These are phyloP conservation scores for Metschnikowia koreensis DNA, from an alignment of 805 yeast species.

Conservation along the genomic window DNA sequence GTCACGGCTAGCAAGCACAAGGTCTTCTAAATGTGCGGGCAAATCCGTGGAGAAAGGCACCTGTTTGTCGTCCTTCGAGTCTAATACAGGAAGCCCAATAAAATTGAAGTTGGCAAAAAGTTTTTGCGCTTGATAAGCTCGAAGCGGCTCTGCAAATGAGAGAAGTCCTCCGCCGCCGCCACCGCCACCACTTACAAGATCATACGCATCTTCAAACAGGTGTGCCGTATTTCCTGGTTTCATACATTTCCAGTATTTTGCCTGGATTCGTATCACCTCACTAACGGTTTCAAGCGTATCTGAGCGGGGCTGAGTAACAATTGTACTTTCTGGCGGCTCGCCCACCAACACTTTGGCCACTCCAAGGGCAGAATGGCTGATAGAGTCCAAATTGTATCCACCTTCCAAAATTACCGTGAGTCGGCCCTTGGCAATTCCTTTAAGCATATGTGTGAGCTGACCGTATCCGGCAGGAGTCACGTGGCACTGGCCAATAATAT, in stretches of 20 bases:
- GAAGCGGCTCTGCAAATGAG: constrained; percentile 69
- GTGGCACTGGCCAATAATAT: constrained; percentile 93
- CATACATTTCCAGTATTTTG: constrained; percentile 84
- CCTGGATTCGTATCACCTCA: constrained; percentile 75
- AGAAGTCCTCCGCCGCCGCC: constrained; percentile 23
- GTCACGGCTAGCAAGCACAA: constrained; percentile 67
- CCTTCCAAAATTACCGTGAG: constrained; percentile 92
- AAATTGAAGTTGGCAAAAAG: constrained; percentile 56
- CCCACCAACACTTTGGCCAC: constrained; percentile 91
- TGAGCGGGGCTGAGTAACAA: constrained; percentile 61
- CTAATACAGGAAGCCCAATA: constrained; percentile 63
- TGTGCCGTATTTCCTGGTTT: constrained; percentile 58
- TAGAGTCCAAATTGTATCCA: constrained; percentile 91
- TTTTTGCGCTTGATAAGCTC: constrained; percentile 64
- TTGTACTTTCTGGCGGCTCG: constrained; percentile 86
- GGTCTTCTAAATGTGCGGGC: constrained; percentile 57
- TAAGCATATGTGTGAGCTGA: constrained; percentile 90
- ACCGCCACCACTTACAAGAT: constrained; percentile 32
- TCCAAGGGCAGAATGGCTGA: constrained; percentile 84
- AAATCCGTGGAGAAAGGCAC: constrained; percentile 35
- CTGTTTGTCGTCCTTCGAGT: constrained; percentile 20
- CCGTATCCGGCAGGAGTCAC: constrained; percentile 96
- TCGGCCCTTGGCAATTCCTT: constrained; percentile 84
- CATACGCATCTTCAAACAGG: constrained; percentile 40
- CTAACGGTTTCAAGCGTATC: constrained; percentile 80